Evolutionary conservation across 306 rosid species (phyloP), one percentile per base, ranked within the genome.

Genomic region (Dicorynia guianensis): DNA sequence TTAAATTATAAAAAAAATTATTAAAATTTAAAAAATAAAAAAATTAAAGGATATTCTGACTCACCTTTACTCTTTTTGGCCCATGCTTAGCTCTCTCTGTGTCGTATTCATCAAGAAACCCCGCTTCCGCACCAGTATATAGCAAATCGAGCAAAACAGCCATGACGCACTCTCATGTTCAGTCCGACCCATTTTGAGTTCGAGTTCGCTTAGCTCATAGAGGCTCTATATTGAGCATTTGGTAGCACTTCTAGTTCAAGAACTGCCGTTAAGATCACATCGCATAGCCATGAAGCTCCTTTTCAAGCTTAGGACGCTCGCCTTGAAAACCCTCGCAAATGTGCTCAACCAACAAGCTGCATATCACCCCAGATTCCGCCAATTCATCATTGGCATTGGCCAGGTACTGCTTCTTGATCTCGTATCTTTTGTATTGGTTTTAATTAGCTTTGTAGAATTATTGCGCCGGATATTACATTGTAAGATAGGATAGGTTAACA

Each of bases 221-320:
- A 4, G 15, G 11, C 75, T 66, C 9, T 11, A 55, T 5, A 58
- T 60, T 57, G 67, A 71, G 68, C 56, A 35, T 25, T 49, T 40
- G 0, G 10, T 70, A n/a, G 67, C 40, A 36, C 12, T 42, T 43
- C 7, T 10, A 56, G 42, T 39, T 42, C 25, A 20, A 17, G 39
- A 11, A 5, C 38, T n/a, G 50, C n/a, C 7, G 69, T 49, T 33
- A 35, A 44, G 80, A 76, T 80, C 73, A 50, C 53, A 42, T 55
- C 46, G 33, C 7, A 8, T 40, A 49, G 73, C 15, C 7, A 88
- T 88, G 93, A 85, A 73, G 5, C 85, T 88, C 38, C 93, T 85
- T 44, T 56, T 88, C 73, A 88, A 88, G 85, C 86, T 88, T 2
- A 88, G 93, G 25, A 88, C 90, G 20, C 76, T 88, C 60, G 85